phyloP scores from a whole-genome alignment of 2,329 filamentous ascomycete genomes.

The Phaeosphaeriaceae sp. region DNA sequence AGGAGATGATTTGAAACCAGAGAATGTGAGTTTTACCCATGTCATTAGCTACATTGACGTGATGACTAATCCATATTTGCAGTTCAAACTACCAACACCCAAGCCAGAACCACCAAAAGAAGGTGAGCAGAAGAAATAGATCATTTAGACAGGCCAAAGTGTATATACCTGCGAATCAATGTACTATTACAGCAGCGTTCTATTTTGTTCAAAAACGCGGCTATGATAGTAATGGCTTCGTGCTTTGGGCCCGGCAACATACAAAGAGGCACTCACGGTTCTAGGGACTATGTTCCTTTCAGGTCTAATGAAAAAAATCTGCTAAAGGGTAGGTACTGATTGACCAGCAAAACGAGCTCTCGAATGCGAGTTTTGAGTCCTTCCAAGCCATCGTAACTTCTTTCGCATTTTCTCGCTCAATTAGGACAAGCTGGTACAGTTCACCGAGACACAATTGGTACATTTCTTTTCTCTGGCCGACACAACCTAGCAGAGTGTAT shows the following conservation, averaged over 20 bases:
- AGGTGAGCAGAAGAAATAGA: slow-evolving; percentile 90
- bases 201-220: background rate
- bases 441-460: too few relatives aligned
- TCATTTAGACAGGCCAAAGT: slow-evolving; percentile 36
- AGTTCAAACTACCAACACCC: slow-evolving; percentile 93
- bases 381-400: slow-evolving; percentile 13
- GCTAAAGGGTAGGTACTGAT: too few relatives aligned
- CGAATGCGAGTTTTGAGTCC: background rate
- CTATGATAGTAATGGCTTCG: too few relatives aligned
- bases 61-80: slow-evolving; percentile 9
- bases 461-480: too few relatives aligned
- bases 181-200: slow-evolving; percentile 18
- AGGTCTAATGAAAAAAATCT: too few relatives aligned
- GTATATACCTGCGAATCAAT: slow-evolving; percentile 48
- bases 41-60: background rate
- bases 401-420: slow-evolving; percentile 18
- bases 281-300: too few relatives aligned
- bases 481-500: background rate
- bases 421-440: slow-evolving; percentile 7
- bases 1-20: slow-evolving; percentile 80
- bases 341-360: too few relatives aligned
- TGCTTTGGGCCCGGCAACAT: too few relatives aligned
- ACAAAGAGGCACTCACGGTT: too few relatives aligned
- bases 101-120: slow-evolving; percentile 88
- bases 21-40: slow-evolving; percentile 54